Evolutionary conservation across 768 basidiomycete genomes (phyloP).

Genomic region (Termitomyces sp.): DNA sequence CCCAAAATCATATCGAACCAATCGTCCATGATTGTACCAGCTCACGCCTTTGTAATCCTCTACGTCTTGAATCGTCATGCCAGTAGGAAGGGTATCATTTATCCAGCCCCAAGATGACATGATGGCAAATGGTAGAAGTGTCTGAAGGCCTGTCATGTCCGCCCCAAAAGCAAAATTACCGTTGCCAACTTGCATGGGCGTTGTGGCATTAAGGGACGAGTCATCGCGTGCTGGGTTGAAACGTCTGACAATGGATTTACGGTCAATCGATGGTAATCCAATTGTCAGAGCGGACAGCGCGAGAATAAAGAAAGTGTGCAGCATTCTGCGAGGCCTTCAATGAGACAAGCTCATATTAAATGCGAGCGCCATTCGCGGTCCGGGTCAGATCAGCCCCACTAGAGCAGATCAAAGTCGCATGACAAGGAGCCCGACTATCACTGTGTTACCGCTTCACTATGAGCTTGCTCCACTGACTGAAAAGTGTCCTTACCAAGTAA

Average conservation of each 20-base stretch:
- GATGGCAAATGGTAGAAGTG: slow-evolving; percentile 48
- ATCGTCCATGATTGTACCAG: slow-evolving; percentile 45
- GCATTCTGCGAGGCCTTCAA: neutral
- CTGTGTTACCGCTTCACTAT: neutral
- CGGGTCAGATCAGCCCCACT: neutral
- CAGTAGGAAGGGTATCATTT: slow-evolving; percentile 46
- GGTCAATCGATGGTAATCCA: slow-evolving; percentile 27
- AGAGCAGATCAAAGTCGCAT: neutral
- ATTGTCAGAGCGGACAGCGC: neutral
- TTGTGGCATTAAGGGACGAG: slow-evolving; percentile 29
- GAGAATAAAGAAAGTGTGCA: neutral
- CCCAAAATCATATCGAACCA: slow-evolving; percentile 47
- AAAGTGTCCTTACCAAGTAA: neutral
- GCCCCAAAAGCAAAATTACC: slow-evolving; percentile 59
- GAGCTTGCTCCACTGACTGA: neutral
- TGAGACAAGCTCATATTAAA: neutral
- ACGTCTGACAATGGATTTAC: slow-evolving; percentile 37
- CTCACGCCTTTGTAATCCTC: slow-evolving; percentile 42
- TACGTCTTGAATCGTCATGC: slow-evolving; percentile 35
- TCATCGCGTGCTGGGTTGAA: slow-evolving; percentile 48
- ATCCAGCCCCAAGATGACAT: slow-evolving; percentile 62
- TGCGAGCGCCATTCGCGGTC: neutral
- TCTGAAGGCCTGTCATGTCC: slow-evolving; percentile 55
- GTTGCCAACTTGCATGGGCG: slow-evolving; percentile 58
- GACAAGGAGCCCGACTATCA: neutral